Percentiles rank a stretch among this genome's conserved stretches.
These are phyloP conservation scores for Fusarium bactridioides DNA, from an alignment of 2,329 filamentous ascomycete genomes.

Conservation along the genomic window DNA sequence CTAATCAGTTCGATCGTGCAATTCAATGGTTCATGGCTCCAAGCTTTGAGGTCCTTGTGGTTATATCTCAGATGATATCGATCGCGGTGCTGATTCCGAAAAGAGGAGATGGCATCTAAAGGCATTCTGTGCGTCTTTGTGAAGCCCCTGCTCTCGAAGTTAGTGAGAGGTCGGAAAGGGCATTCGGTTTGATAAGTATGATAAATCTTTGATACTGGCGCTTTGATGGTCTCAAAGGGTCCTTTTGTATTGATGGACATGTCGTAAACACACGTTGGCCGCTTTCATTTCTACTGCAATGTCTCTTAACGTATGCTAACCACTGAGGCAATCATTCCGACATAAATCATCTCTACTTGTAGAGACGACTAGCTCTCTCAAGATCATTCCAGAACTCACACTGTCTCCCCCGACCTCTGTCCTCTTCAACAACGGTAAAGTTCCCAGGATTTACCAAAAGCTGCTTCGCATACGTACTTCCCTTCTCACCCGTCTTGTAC, in stretches of 20 bases:
- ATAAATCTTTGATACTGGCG: rapidly evolving
- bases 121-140: no score
- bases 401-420: not conserved
- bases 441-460: not conserved
- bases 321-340: no score
- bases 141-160: not conserved
- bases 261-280: rapidly evolving
- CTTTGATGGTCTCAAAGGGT: no score
- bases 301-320: rapidly evolving
- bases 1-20: no score
- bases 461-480: not conserved
- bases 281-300: not conserved
- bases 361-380: not conserved
- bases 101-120: no score
- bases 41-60: no score
- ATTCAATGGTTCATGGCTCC: no score
- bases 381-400: slow-evolving; percentile 10
- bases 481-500: not conserved
- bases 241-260: not conserved
- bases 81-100: no score
- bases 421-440: not conserved
- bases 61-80: no score
- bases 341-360: not conserved
- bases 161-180: not conserved
- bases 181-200: not conserved